A percentile compares a stretch with the other conserved stretches of the same genome.
Evolutionary conservation across 495 filamentous ascomycete species (phyloP).

Genomic region (Trichoderma virens): DNA sequence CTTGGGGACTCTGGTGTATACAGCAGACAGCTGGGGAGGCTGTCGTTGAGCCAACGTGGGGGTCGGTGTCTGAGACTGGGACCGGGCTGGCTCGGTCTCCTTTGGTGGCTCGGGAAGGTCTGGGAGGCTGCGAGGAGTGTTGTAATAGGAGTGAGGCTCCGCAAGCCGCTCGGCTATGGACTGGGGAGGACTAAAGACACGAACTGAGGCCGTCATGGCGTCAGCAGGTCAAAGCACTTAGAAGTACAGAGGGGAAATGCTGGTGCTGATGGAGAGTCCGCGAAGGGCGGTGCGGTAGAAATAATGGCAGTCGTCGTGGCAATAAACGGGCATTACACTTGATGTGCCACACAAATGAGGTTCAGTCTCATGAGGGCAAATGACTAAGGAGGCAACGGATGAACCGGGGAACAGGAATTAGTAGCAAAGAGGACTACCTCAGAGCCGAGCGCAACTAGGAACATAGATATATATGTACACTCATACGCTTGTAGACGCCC

Average conservation of each 20-base stretch:
- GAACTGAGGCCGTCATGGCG: slow-evolving; percentile 47
- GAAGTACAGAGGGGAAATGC: slow-evolving; percentile 64
- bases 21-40: not conserved
- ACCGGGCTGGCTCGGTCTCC: slow-evolving; percentile 14
- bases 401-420: not conserved
- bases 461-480: not conserved
- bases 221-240: slow-evolving; percentile 38
- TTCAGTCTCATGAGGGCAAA: not conserved
- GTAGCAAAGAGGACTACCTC: not conserved
- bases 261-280: slow-evolving; percentile 70
- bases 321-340: slow-evolving; percentile 71
- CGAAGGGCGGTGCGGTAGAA: slow-evolving; percentile 83
- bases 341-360: slow-evolving; percentile 15
- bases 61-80: not conserved
- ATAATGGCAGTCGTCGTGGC: slow-evolving; percentile 81
- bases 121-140: slow-evolving; percentile 23
- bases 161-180: slow-evolving; percentile 61
- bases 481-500: not conserved
- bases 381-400: not conserved
- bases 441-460: not conserved
- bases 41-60: not conserved
- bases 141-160: slow-evolving; percentile 24
- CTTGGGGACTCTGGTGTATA: slow-evolving; percentile 21
- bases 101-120: slow-evolving; percentile 23
- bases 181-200: slow-evolving; percentile 59